Evolutionary conservation across 2,329 filamentous ascomycete genomes (phyloP).

Genomic region (Malbranchea cinnamomea): DNA sequence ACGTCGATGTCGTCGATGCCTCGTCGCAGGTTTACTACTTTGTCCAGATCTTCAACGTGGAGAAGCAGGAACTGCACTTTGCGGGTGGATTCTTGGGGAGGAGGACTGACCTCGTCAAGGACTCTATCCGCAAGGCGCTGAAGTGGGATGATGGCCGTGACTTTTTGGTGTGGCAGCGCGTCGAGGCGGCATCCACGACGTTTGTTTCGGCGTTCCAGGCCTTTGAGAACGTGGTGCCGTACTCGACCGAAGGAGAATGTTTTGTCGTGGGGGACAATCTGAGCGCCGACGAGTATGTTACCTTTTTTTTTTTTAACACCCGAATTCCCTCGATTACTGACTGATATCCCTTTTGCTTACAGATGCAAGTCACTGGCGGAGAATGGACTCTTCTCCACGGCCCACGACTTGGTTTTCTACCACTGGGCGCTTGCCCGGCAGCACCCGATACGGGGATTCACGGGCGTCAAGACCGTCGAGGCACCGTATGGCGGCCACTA

Average conservation of each 20-base stretch:
- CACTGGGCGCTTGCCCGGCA: constrained; percentile 30
- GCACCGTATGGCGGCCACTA: constrained; percentile 40
- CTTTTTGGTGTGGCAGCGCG: constrained; percentile 30
- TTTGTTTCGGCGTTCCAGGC: constrained; percentile 20
- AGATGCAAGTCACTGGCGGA: constrained; percentile 21
- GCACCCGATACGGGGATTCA: constrained; percentile 30
- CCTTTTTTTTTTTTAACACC: background rate
- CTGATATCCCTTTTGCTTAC: constrained; percentile 7
- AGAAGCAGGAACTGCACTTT: constrained; percentile 28
- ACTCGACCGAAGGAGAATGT: constrained; percentile 21
- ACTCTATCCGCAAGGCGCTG: constrained; percentile 25
- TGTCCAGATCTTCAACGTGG: constrained; percentile 38
- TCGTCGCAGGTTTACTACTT: constrained; percentile 33
- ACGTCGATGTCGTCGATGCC: background rate
- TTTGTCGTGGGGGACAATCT: constrained; percentile 29
- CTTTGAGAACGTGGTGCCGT: constrained; percentile 18
- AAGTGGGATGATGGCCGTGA: constrained; percentile 23
- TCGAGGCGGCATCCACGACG: constrained; percentile 20
- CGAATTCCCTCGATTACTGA: background rate
- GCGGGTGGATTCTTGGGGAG: constrained; percentile 29
- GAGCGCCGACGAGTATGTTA: constrained; percentile 19
- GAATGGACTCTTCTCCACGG: constrained; percentile 22
- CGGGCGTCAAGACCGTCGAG: constrained; percentile 35
- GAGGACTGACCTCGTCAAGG: constrained; percentile 25
- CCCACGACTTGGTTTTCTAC: constrained; percentile 27